These are phyloP conservation scores for Isatis tinctoria DNA, from an alignment of 345 rosid species.

Conservation along the genomic window DNA sequence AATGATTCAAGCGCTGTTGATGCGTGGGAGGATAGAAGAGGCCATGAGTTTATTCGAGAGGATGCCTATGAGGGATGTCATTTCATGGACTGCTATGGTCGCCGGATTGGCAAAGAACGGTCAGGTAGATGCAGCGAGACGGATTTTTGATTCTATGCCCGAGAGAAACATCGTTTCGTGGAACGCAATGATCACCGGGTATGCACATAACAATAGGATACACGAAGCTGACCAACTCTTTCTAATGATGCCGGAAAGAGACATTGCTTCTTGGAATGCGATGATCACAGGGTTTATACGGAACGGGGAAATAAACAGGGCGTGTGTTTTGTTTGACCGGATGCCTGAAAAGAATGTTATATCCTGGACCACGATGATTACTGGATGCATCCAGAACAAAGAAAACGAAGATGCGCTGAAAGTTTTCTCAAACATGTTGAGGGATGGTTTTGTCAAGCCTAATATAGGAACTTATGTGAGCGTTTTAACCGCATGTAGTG, in stretches of 20 bases:
- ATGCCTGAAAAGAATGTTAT: slow-evolving; percentile 66
- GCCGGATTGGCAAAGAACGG: slow-evolving; percentile 56
- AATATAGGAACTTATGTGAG: slow-evolving; percentile 58
- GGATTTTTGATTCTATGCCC: slow-evolving; percentile 54
- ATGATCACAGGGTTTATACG: slow-evolving; percentile 64
- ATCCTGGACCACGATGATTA: slow-evolving; percentile 76
- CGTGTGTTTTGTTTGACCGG: slow-evolving; percentile 42
- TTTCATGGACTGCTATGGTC: slow-evolving; percentile 65
- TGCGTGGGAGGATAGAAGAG: slow-evolving; percentile 56
- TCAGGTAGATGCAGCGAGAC: slow-evolving; percentile 59
- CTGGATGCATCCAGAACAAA: slow-evolving; percentile 47
- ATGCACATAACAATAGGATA: slow-evolving; percentile 47
- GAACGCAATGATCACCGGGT: slow-evolving; percentile 81
- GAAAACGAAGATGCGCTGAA: slow-evolving; percentile 57
- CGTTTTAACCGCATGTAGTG: slow-evolving; percentile 64
- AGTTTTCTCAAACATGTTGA: slow-evolving; percentile 49
- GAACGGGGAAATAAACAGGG: slow-evolving; percentile 43
- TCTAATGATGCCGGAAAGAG: slow-evolving; percentile 53
- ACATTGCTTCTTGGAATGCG: slow-evolving; percentile 69
- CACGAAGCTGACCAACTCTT: slow-evolving; percentile 57
- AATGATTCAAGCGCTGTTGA: slow-evolving; percentile 43
- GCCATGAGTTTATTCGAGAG: slow-evolving; percentile 45
- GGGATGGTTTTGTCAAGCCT: slow-evolving; percentile 45
- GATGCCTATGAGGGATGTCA: slow-evolving; percentile 64
- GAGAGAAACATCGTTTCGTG: slow-evolving; percentile 61